Base-by-base conservation (phyloP, 1,139 yeast species). In the Candida freyschussii region DNA sequence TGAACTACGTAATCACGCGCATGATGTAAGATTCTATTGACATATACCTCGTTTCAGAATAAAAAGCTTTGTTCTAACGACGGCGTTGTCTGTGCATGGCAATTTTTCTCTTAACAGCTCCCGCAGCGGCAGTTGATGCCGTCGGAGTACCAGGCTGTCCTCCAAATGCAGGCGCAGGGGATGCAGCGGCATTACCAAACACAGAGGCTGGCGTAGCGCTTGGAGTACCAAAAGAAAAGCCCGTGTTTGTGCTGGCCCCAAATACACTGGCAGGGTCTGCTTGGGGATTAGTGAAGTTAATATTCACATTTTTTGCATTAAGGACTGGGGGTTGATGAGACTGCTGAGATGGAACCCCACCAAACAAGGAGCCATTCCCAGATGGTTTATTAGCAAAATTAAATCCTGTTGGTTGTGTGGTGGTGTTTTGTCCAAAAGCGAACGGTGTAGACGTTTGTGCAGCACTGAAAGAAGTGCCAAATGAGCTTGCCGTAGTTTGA, bases 41-140 rank as follows among this genome's bases (percentile, higher is more conserved):
- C n/a, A n/a, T n/a, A n/a, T n/a, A n/a, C n/a, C n/a, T n/a, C n/a
- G n/a, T n/a, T n/a, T n/a, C n/a, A n/a, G n/a, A n/a, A n/a, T n/a
- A n/a, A n/a, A n/a, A n/a, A n/a, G n/a, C n/a, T n/a, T n/a, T n/a
- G n/a, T n/a, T n/a, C n/a, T n/a, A 41, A 30, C 49, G 43, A 43
- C 54, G 52, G 36, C 54, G 51, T 13, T 30, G 21, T 37, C 56
- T 48, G 45, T 48, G 41, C 26, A 41, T 50, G 17, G 55, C 56
- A 17, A 51, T 40, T 26, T 30, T 49, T 44, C 55, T 45, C 3
- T 52, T 47, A 8, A 44, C 37, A 7, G 34, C 43, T 18, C 44
- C 34, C 4, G 32, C 14, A 10, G 26, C 17, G 13, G 33, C 25
- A 12, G 21, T 30, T 7, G 34, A 21, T 20, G 40, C 36, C 17